Percentiles rank a stretch among this genome's conserved stretches.
These are phyloP conservation scores for Xylariaceae sp. DNA, from an alignment of 2,329 filamentous ascomycete species.

Conservation along the genomic window DNA sequence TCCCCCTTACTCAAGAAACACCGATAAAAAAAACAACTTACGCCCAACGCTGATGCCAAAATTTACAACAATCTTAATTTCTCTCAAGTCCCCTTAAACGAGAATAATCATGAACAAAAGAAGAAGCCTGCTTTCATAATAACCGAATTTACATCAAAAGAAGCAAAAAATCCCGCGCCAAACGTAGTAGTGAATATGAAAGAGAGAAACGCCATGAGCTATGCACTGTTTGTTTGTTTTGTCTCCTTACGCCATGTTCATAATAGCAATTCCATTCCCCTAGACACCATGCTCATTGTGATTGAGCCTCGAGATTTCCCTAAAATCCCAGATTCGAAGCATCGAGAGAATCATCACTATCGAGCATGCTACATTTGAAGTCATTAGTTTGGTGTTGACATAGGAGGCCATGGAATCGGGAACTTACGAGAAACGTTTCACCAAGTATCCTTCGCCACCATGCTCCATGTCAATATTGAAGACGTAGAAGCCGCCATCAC, in stretches of 20 bases:
- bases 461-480: slow-evolving; percentile 94
- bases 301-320: neutral
- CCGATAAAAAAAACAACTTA: too few relatives aligned
- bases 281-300: neutral
- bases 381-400: neutral
- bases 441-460: slow-evolving; percentile 84
- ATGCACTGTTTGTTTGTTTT: slow-evolving; percentile 9
- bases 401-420: neutral
- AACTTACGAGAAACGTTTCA: slow-evolving; percentile 88
- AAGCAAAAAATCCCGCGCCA: neutral
- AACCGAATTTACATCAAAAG: neutral
- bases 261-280: too few relatives aligned
- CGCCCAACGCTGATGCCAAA: too few relatives aligned
- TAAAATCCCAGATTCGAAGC: slow-evolving; percentile 41
- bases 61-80: too few relatives aligned
- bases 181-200: neutral
- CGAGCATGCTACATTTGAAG: slow-evolving; percentile 41
- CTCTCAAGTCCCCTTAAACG: too few relatives aligned
- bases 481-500: slow-evolving; percentile 89
- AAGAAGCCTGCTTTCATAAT: too few relatives aligned
- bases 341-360: slow-evolving; percentile 51
- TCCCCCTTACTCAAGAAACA: too few relatives aligned
- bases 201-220: slow-evolving; percentile 7
- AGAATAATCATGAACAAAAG: too few relatives aligned
- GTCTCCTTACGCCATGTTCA: neutral